Base-by-base conservation (phyloP, 108 stramenopile genomes). In the Cyclotella atomus region DNA sequence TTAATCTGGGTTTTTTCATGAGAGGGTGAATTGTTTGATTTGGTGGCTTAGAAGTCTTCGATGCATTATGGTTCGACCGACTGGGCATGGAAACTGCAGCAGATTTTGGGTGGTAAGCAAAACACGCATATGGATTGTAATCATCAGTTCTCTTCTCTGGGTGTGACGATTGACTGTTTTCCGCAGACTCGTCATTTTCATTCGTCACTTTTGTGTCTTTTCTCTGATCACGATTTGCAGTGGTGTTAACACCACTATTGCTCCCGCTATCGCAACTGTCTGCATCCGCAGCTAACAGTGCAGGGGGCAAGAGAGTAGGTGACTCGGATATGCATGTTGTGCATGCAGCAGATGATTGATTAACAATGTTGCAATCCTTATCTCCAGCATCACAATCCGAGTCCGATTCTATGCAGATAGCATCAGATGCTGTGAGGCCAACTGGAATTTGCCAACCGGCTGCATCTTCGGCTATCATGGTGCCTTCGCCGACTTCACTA, bases 71-170 rank as follows among this genome's bases (percentile, higher is more conserved):
- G 12, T 41, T 9, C 9, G 38, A 41, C 12, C 12, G 9, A 9
- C 12, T 41, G 38, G 38, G 38, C 38, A 60, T 33, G 27, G 17
- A 53, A 15, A 2, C 3, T 56, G 14, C n/a, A 34, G 14, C 45
- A 10, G 21, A 43, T 27, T 68, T 66, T 34, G 12, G 34, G 38
- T 60, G 24, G 57, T 61, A 80, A 2, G 85, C 85, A 76, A 85
- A 85, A 60, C 69, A 74, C 41, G 85, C 85, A 65, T 83, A 85
- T n/a, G 85, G 85, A 59, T 85, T 85, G 28, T 24, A 34, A 14
- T 50, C 21, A n/a, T 60, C 32, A 27, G 47, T n/a, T 10, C 47
- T 49, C n/a, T n/a, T 49, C n/a, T n/a, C 38, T 41, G 7, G 38
- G 7, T 41, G 7, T 7, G 7, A 7, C 38, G 12, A 41, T 12